Base-by-base conservation (phyloP, 164 flowering plant species). In the Umbellularia californica region DNA sequence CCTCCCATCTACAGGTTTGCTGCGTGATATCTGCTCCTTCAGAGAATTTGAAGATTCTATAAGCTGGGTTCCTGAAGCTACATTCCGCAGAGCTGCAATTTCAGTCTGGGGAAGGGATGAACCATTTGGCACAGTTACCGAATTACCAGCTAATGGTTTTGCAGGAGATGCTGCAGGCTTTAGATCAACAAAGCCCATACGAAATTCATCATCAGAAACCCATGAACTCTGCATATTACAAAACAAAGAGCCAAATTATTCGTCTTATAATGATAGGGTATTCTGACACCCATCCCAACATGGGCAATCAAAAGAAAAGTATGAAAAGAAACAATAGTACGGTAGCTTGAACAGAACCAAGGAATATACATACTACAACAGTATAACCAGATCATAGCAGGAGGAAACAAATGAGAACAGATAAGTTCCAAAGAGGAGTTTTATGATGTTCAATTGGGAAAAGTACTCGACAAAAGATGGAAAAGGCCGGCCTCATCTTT, bases 191-290 rank as follows among this genome's bases (percentile, higher is more conserved):
- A 83, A 83, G 17, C 99, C 99, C 97, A 90, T 96, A 75, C 97
- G 84, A 86, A 96, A 96, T 80, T 96, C 99, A 75, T 96, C 99
- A 77, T 96, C 99, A 12, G 97, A 87, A 76, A 94, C 93, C 99
- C 99, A 96, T 51, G 92, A 88, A 68, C 93, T 87, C 99, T 96
- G 91, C 70, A 79, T 47, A 73, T 47, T 15, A 33, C 17, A 50
- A 72, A 66, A 22, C 51, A 23, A 50, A 50, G 33, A 33, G 2
- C 24, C 10, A 27, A 10, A 11, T 19, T n/a, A 67, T 67, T 30
- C 5, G 50, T 55, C 11, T 41, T 41, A 41, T 7, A 41, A 7
- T 41, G 10, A 67, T 66, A 30, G 14, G 41, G 33, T 17, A 66
- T 3, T 27, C 60, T 3, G 28, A 30, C 41, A 67, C 20, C 15